These are phyloP conservation scores for Prunus kanzakura DNA, from an alignment of 306 rosid genomes.

Conservation along the genomic window DNA sequence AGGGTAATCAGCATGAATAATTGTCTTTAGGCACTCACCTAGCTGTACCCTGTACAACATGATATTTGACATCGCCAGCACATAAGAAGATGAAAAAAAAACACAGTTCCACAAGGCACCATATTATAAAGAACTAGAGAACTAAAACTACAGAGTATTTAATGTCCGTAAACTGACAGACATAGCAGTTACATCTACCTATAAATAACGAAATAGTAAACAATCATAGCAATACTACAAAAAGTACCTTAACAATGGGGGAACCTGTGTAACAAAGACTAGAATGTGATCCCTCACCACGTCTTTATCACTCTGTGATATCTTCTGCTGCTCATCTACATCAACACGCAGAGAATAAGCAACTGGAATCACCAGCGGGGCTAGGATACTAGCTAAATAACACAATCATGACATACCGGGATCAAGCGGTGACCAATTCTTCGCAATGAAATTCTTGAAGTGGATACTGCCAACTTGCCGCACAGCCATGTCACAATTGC, in stretches of 20 bases:
- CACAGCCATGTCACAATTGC: slow-evolving; percentile 73
- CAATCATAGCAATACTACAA: background rate
- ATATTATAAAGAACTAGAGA: background rate
- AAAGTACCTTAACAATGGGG: slow-evolving; percentile 73
- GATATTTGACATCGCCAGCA: slow-evolving; percentile 6
- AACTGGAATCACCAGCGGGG: background rate
- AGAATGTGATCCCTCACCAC: slow-evolving; percentile 80
- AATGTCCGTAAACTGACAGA: background rate
- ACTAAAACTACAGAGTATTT: background rate
- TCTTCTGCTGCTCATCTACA: slow-evolving; percentile 71
- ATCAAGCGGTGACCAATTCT: slow-evolving; percentile 82
- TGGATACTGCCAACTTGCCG: slow-evolving; percentile 97
- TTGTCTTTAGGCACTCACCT: slow-evolving; percentile 95
- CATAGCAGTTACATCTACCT: background rate
- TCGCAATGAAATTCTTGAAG: slow-evolving; percentile 88
- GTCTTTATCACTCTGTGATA: slow-evolving; percentile 73
- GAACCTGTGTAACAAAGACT: slow-evolving; percentile 78
- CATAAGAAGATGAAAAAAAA: background rate
- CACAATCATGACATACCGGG: slow-evolving; percentile 47
- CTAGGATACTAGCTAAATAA: slow-evolving; percentile 5
- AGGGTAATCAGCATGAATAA: slow-evolving; percentile 86
- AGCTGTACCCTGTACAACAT: slow-evolving; percentile 69
- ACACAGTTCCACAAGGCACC: background rate
- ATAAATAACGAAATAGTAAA: background rate
- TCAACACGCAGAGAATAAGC: slow-evolving; percentile 22